Evolutionary conservation across 192 early-diverging fungal species (phyloP).

Genomic region (Podila verticillata): DNA sequence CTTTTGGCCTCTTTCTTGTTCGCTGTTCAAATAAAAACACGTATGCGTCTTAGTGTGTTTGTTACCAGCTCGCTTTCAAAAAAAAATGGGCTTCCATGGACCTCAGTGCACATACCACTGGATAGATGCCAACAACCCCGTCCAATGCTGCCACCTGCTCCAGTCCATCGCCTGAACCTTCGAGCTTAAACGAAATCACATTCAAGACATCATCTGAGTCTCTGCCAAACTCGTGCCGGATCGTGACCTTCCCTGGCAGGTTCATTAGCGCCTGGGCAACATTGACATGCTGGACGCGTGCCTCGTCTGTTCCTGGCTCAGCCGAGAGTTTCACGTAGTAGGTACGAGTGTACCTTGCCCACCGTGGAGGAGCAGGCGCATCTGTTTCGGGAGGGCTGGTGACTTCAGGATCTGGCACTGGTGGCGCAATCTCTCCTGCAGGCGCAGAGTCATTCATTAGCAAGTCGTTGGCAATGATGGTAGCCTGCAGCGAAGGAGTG

Average conservation of each 20-base stretch:
- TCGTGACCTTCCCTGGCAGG: conserved; percentile 23
- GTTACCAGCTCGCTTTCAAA: too few species aligned
- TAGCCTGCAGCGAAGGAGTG: too few species aligned
- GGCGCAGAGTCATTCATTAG: too few species aligned
- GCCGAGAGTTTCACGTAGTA: conserved; percentile 38
- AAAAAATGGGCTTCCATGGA: neutral
- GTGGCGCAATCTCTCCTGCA: neutral
- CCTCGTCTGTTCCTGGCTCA: conserved; percentile 16
- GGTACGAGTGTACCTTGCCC: neutral
- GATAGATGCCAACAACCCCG: conserved; percentile 57
- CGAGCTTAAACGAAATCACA: conserved; percentile 56
- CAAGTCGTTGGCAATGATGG: too few species aligned
- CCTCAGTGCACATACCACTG: conserved; percentile 47
- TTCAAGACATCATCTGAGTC: conserved; percentile 60
- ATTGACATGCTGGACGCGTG: conserved; percentile 10
- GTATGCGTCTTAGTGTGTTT: neutral
- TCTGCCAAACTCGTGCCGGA: conserved; percentile 39
- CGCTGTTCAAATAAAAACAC: conserved; percentile 19
- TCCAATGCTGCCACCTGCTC: conserved; percentile 27
- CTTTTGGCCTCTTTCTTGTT: conserved; percentile 44
- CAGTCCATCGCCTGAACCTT: conserved; percentile 25
- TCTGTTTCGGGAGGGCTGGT: neutral
- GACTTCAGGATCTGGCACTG: neutral
- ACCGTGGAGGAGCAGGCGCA: neutral
- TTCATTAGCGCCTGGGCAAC: conserved; percentile 6